These are phyloP conservation scores for Pseudocercospora crystallina DNA, from an alignment of 2,329 filamentous ascomycete species.

Conservation along the genomic window DNA sequence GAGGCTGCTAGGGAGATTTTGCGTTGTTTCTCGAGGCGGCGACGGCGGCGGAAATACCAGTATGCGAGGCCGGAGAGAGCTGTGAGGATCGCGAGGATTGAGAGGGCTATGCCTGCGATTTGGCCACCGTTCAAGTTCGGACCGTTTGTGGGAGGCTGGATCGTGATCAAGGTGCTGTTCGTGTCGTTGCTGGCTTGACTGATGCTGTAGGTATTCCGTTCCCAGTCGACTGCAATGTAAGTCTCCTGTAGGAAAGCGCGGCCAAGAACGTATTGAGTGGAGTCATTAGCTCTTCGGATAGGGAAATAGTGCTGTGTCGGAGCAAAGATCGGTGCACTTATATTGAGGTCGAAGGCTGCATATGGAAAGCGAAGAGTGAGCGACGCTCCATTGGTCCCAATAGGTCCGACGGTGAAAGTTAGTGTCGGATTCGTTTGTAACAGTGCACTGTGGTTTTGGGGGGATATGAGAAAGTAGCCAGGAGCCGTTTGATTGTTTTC, in stretches of 20 bases:
- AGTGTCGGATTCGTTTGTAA: constrained; percentile 36
- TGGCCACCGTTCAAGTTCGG: too few relatives aligned
- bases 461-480: constrained; percentile 43
- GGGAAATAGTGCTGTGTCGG: constrained; percentile 28
- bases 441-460: constrained; percentile 37
- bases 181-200: too few relatives aligned
- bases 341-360: constrained; percentile 39
- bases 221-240: constrained; percentile 31
- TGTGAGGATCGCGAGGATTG: too few relatives aligned
- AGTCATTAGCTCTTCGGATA: constrained; percentile 24
- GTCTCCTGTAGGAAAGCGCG: constrained; percentile 30
- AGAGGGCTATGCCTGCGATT: too few relatives aligned
- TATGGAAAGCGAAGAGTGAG: constrained; percentile 43
- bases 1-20: too few relatives aligned
- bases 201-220: constrained; percentile 27
- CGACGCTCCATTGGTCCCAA: too few relatives aligned
- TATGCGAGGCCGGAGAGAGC: too few relatives aligned
- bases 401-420: constrained; percentile 37
- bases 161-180: too few relatives aligned
- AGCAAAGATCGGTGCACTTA: constrained; percentile 31
- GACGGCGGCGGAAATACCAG: too few relatives aligned
- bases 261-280: constrained; percentile 29
- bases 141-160: too few relatives aligned
- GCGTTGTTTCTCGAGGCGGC: too few relatives aligned
- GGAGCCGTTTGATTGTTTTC: constrained; percentile 39